Evolutionary conservation across 2,329 filamentous ascomycete species (phyloP), one percentile per base, ranked within the genome.

Genomic region (Fusarium sp.): DNA sequence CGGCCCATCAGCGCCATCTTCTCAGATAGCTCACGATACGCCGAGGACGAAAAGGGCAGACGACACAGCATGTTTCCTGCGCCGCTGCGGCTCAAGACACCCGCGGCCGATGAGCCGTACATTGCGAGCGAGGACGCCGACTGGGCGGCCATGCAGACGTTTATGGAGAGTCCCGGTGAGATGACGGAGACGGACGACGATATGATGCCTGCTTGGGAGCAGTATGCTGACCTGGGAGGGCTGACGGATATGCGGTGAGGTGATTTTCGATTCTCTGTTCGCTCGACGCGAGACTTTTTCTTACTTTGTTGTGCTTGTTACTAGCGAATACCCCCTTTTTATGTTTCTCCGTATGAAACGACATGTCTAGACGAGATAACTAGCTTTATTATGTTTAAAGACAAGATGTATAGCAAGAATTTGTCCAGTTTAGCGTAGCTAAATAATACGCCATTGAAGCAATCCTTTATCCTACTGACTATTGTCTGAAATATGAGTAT

Each of bases 161-260:
- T 77, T 40, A 70, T 78, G 50, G 72, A 75, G 29, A 70, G 63
- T 26, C 59, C 58, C 7, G 60, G 54, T 9, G 58, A 61, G 5
- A 50, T 53, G 10, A 45, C 61, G 6, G 54, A 53, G 22, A 59
- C 46, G 9, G 67, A 69, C 19, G 68, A 68, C 29, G 64, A 69
- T 19, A 68, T 65, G 28, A 67, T 74, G 53, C 72, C 77, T 4
- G 76, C 76, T 5, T 83, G 79, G 80, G 80, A 79, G 61, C 78
- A 81, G 68, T 83, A 80, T 58, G 73, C 75, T 26, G 78, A 80
- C 11, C 68, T 83, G 5, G 81, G 81, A 31, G 81, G 81, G 0
- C 65, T 82, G 42, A 82, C 76, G 2, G 75, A 77, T 56, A 70
- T 76, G 64, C 68, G 68, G 39, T 77, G 65, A 75, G 25, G 22